Conservation (phyloP, 2,329 filamentous ascomycete genomes). For the Lachnellula hyalina region DNA sequence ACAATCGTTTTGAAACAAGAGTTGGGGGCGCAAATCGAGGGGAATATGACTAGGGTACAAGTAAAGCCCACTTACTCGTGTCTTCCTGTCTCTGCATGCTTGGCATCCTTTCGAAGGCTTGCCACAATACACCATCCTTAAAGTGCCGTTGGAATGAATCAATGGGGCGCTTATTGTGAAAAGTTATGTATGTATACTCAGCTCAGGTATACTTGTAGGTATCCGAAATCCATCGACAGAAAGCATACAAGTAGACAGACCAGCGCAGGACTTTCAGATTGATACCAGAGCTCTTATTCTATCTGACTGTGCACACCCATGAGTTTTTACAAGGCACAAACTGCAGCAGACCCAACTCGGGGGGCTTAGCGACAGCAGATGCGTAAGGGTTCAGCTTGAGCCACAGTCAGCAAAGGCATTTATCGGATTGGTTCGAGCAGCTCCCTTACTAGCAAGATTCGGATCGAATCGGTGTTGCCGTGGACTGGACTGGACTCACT, state of each 20-base stretch:
- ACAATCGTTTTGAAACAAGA: not conserved
- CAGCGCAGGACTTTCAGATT: not conserved
- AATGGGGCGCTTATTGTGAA: not conserved
- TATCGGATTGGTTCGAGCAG: too few relatives aligned
- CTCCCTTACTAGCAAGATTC: too few relatives aligned
- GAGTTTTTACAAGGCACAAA: too few relatives aligned
- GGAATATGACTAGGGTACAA: not conserved
- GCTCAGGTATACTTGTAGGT: not conserved
- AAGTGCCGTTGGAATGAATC: not conserved
- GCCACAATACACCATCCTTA: constrained; percentile 40
- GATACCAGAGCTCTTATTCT: not conserved
- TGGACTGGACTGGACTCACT: too few relatives aligned
- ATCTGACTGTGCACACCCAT: not conserved
- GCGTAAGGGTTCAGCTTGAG: too few relatives aligned
- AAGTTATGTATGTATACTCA: not conserved
- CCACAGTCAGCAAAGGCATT: too few relatives aligned
- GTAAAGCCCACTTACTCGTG: constrained; percentile 39
- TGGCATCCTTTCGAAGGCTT: constrained; percentile 52
- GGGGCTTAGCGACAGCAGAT: too few relatives aligned
- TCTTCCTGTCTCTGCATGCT: constrained; percentile 48
- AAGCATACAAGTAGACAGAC: not conserved
- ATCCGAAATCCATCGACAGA: not conserved
- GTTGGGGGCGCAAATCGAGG: not conserved
- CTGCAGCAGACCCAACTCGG: too few relatives aligned
- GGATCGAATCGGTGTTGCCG: too few relatives aligned